Percentiles rank a stretch among this genome's conserved stretches.
Conservation (phyloP, 768 basidiomycete species). For the Tephrocybe sp. region DNA sequence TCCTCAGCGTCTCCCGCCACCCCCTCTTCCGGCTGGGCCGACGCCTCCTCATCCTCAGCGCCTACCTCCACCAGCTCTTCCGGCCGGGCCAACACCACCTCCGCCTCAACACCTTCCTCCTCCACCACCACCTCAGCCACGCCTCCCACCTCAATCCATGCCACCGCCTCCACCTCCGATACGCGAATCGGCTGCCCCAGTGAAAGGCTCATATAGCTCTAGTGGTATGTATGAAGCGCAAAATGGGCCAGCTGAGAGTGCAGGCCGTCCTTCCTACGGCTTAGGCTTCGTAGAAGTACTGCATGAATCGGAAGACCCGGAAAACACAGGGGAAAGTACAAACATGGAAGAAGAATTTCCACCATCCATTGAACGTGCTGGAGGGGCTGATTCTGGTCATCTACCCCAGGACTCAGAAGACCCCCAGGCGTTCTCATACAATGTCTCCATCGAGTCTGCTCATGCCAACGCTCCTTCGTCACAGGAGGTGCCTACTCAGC, state of each 20-base stretch:
- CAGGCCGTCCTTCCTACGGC: not conserved
- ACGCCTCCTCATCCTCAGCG: conserved; percentile 10
- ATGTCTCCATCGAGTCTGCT: not conserved
- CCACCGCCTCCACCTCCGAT: conserved; percentile 2
- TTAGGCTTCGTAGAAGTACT: not conserved
- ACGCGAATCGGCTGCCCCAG: conserved; percentile 1
- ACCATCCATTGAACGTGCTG: not conserved
- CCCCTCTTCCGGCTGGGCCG: not conserved
- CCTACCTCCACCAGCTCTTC: conserved; percentile 4
- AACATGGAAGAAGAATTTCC: not conserved
- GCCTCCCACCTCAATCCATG: conserved; percentile 4
- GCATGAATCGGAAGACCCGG: not conserved
- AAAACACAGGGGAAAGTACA: not conserved
- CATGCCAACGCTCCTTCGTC: not conserved
- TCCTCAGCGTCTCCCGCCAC: conserved; percentile 7
- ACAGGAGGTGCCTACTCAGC: not conserved
- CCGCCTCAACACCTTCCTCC: conserved; percentile 4
- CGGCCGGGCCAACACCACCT: not conserved
- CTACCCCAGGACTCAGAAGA: not conserved
- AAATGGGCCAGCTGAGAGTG: conserved; percentile 1
- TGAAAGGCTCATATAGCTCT: conserved; percentile 1
- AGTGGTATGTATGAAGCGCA: not conserved
- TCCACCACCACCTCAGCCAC: not conserved
- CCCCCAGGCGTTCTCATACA: not conserved
- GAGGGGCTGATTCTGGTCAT: not conserved